phyloP scores from a whole-genome alignment of 345 rosid genomes.

The Gossypium longicalyx region DNA sequence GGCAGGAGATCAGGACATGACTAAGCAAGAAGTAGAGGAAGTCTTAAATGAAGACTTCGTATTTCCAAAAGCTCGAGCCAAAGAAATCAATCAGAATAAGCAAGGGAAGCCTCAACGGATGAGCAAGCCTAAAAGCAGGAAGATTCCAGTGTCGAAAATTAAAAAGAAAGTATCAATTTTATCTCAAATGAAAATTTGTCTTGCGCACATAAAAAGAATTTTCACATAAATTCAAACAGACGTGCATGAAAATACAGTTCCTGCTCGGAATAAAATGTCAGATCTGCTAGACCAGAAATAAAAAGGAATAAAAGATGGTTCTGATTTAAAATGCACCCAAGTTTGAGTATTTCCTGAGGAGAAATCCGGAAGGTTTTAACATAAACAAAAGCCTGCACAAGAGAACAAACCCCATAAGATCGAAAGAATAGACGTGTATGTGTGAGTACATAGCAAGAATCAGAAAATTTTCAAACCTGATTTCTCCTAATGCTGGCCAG shows the following conservation, averaged over 20 bases:
- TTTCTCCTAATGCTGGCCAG: constrained; percentile 10
- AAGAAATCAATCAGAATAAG: constrained; percentile 8
- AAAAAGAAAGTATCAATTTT: constrained; percentile 28
- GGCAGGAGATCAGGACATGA: constrained; percentile 21
- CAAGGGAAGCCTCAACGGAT: neutral
- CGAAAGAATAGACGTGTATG: neutral
- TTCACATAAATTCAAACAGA: constrained; percentile 19
- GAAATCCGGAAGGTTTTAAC: neutral
- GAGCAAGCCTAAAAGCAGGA: constrained; percentile 17
- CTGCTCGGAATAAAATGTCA: constrained; percentile 9
- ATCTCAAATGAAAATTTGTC: constrained; percentile 19
- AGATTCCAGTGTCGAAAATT: constrained; percentile 9
- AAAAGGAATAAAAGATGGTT: neutral
- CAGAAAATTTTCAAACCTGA: constrained; percentile 4
- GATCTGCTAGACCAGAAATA: neutral
- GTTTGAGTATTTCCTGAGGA: neutral
- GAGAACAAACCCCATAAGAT: neutral
- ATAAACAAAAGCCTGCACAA: neutral
- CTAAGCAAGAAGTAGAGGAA: neutral
- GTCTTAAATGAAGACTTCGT: constrained; percentile 11
- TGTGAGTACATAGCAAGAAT: neutral
- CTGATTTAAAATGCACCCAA: neutral
- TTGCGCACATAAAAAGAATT: constrained; percentile 22
- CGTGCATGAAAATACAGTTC: neutral
- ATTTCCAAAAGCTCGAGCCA: constrained; percentile 31